phyloP scores from a whole-genome alignment of 805 yeast genomes.

The Hemisphaericaspora nanyangensis region DNA sequence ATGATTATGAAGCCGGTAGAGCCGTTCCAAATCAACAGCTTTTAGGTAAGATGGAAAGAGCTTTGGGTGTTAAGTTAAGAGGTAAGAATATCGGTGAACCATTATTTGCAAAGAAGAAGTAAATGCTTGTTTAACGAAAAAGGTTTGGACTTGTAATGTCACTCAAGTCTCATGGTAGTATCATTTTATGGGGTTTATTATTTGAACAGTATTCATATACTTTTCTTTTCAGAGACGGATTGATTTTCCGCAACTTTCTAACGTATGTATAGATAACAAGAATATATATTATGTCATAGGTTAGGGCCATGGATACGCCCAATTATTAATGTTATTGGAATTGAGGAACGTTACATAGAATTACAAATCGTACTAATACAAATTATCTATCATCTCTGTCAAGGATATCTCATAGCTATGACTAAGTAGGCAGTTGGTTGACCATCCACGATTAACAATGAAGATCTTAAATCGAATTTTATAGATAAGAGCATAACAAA shows the following conservation, averaged over 20 bases:
- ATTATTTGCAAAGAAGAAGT: constrained; percentile 55
- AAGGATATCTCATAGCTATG: too few species aligned
- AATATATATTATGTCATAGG: too few species aligned
- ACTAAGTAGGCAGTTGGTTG: too few species aligned
- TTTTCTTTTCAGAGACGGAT: background rate
- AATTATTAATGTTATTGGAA: too few species aligned
- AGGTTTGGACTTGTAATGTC: background rate
- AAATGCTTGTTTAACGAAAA: constrained; percentile 4
- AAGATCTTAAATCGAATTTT: too few species aligned
- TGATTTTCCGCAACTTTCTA: background rate
- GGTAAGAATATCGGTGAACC: constrained; percentile 96
- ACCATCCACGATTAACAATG: too few species aligned
- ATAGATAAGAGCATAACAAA: too few species aligned
- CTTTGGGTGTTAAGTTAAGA: constrained; percentile 88
- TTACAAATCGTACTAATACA: too few species aligned
- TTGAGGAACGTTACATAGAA: too few species aligned
- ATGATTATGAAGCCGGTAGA: constrained; percentile 95
- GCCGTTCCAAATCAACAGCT: constrained; percentile 96
- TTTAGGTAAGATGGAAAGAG: constrained; percentile 88
- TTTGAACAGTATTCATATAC: background rate
- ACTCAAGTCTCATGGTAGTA: background rate
- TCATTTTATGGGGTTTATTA: background rate
- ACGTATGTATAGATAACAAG: too few species aligned
- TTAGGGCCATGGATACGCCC: too few species aligned
- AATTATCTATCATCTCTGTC: too few species aligned